Conservation (phyloP, 2,329 filamentous ascomycete species). For the Ambrosiella beaveri region DNA sequence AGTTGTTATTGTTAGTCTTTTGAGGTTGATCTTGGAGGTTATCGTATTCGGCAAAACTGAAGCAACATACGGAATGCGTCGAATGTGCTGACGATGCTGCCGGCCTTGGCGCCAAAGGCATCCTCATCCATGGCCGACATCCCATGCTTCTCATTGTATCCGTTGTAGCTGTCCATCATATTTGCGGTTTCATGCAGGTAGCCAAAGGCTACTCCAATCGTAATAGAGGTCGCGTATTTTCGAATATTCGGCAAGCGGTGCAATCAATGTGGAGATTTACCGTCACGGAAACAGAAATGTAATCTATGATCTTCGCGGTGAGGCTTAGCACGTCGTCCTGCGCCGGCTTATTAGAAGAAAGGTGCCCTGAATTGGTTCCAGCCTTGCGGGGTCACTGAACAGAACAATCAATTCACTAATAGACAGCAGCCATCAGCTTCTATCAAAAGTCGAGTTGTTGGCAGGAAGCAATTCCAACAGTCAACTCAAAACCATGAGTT, state of each 20-base stretch:
- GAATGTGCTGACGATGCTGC: slow-evolving; percentile 64
- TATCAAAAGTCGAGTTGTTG: too few species aligned
- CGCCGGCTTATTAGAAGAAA: too few species aligned
- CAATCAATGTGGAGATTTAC: too few species aligned
- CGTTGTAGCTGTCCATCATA: slow-evolving; percentile 66
- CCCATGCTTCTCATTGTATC: slow-evolving; percentile 34
- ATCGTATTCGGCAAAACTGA: background rate
- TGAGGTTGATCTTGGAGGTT: background rate
- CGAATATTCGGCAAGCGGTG: background rate
- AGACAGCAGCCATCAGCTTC: too few species aligned
- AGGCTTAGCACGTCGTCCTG: too few species aligned
- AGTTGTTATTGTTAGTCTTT: background rate
- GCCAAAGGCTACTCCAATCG: background rate
- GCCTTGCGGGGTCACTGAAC: too few species aligned
- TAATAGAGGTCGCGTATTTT: background rate
- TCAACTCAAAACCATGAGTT: too few species aligned
- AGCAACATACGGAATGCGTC: slow-evolving; percentile 75
- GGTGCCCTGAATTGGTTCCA: too few species aligned
- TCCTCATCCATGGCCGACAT: slow-evolving; percentile 46
- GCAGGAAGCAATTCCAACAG: too few species aligned
- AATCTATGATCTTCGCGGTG: too few species aligned
- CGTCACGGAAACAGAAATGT: too few species aligned
- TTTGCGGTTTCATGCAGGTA: background rate
- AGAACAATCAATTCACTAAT: too few species aligned
- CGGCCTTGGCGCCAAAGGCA: slow-evolving; percentile 53